Evolutionary conservation across 2,329 filamentous ascomycete genomes (phyloP), one percentile per base, ranked within the genome.

Genomic region (Tympanopsis confertula): DNA sequence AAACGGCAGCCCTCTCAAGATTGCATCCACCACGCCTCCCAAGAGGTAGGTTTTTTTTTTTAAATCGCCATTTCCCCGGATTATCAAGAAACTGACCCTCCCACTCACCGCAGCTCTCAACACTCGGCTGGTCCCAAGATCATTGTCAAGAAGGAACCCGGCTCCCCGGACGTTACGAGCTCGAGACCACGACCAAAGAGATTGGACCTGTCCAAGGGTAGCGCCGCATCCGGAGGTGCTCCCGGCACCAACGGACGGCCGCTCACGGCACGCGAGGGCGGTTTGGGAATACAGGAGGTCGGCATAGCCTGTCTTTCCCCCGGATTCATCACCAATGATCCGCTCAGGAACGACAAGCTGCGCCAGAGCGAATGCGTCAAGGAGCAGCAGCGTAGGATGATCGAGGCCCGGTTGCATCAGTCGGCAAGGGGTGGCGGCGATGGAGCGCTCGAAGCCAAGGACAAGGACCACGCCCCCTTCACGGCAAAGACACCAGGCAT

Each of bases 71-170:
- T n/a, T n/a, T n/a, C n/a, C n/a, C n/a, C n/a, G n/a, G n/a, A n/a
- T n/a, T n/a, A n/a, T n/a, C n/a, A n/a, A n/a, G n/a, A n/a, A n/a
- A n/a, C n/a, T n/a, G n/a, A n/a, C 39, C 35, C 36, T 35, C 37
- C 32, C 35, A 33, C n/a, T 28, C n/a, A 36, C 37, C 39, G 39
- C 41, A 43, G 41, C 41, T 39, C 32, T 43, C 39, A 41, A 41
- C 38, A 37, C 39, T 39, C 38, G 32, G 39, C 42, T 29, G 38
- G 40, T 41, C 84, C 85, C 29, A 88, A 86, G 63, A 93, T 95
- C 44, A 73, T 94, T 45, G 88, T 98, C 42, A 96, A 96, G 69
- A 95, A 95, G 62, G 91, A 98, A 59, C 88, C 88, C 22, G 76
- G 82, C 30, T 95, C 89, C 35, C 89, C 89, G 38, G 82, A 82